phyloP scores from a whole-genome alignment of 129 eudicot genomes.

The Saussurea involucrata region DNA sequence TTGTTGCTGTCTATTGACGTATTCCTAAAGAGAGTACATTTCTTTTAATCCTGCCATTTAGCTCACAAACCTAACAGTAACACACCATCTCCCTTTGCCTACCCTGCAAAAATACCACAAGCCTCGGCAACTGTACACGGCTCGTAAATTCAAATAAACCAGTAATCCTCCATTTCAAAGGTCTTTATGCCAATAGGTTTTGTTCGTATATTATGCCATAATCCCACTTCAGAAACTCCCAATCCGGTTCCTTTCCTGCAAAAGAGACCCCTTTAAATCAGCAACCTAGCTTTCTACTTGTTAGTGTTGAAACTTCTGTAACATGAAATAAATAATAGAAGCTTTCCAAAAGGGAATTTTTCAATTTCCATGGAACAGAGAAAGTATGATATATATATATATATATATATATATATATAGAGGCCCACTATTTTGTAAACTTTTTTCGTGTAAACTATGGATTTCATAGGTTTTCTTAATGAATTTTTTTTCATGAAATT shows the following conservation, averaged over 20 bases:
- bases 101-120: constrained; percentile 35
- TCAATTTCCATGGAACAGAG: background rate
- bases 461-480: too few relatives aligned
- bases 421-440: too few relatives aligned
- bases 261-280: background rate
- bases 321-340: background rate
- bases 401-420: too few relatives aligned
- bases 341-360: background rate
- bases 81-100: constrained; percentile 15
- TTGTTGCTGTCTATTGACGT: background rate
- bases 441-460: too few relatives aligned
- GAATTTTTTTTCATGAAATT: too few relatives aligned
- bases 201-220: background rate
- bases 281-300: background rate
- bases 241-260: constrained; percentile 41
- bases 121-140: constrained; percentile 38
- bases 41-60: background rate
- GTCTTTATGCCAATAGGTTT: constrained; percentile 3
- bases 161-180: constrained; percentile 29
- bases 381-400: background rate
- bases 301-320: background rate
- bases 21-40: background rate
- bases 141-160: constrained; percentile 22
- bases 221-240: constrained; percentile 37
- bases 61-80: constrained; percentile 16